Conservation (phyloP, 1,284 basidiomycete species). For the Cutaneotrichosporon arboriforme region DNA sequence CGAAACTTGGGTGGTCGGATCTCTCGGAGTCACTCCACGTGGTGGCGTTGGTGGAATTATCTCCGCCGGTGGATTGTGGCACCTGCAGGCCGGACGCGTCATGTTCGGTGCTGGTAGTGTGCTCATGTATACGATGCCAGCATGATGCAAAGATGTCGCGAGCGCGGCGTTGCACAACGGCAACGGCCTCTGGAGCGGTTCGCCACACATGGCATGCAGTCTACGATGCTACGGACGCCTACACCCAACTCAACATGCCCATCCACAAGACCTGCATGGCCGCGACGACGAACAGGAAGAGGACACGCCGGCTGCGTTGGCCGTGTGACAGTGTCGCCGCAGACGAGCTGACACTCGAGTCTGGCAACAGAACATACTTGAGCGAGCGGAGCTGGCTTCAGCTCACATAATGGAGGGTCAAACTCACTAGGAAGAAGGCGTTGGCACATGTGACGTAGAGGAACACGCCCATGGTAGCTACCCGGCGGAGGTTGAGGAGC, state of each 20-base stretch:
- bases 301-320: slow-evolving; percentile 73
- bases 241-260: slow-evolving; percentile 64
- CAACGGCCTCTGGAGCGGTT: no score
- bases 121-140: no score
- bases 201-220: background rate
- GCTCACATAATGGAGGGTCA: background rate
- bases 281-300: slow-evolving; percentile 68
- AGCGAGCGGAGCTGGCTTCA: slow-evolving; percentile 67
- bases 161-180: no score
- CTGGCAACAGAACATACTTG: slow-evolving; percentile 81
- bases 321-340: slow-evolving; percentile 67
- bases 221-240: slow-evolving; percentile 10
- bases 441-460: slow-evolving; percentile 81
- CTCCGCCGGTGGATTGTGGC: background rate
- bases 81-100: background rate
- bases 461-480: slow-evolving; percentile 68
- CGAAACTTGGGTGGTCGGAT: background rate
- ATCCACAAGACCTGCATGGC: slow-evolving; percentile 77
- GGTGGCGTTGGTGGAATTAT: background rate
- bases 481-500: slow-evolving; percentile 53
- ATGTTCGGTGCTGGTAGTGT: no score
- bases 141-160: no score
- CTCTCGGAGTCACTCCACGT: background rate
- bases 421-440: slow-evolving; percentile 83
- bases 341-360: slow-evolving; percentile 50